A percentile compares a stretch with the other conserved stretches of the same genome.
phyloP scores from a whole-genome alignment of 2,329 filamentous ascomycete species.

The Fusarium anguioides region DNA sequence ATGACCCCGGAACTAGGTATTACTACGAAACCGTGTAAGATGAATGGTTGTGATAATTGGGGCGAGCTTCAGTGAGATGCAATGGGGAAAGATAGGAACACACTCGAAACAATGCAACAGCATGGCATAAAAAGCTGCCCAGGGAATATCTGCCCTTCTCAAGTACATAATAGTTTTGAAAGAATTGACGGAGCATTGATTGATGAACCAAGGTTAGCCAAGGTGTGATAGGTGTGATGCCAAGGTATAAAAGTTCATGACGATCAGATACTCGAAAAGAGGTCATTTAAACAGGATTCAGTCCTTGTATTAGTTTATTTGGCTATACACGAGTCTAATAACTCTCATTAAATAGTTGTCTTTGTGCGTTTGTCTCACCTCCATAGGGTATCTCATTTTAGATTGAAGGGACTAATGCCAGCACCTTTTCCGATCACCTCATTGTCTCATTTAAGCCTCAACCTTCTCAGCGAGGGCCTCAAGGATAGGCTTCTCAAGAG shows the following conservation, averaged over 20 bases:
- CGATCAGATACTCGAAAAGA: not conserved
- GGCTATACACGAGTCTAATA: constrained; percentile 4
- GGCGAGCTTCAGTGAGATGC: not conserved
- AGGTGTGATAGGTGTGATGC: not conserved
- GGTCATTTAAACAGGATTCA: not conserved
- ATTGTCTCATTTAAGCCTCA: constrained; percentile 15
- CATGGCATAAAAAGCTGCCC: not conserved
- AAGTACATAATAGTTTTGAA: not conserved
- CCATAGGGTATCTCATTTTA: constrained; percentile 37
- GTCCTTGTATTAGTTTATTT: constrained; percentile 22
- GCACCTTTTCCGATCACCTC: not conserved
- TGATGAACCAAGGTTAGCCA: not conserved
- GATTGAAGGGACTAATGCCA: constrained; percentile 11
- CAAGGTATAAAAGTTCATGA: not conserved
- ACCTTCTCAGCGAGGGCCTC: constrained; percentile 67
- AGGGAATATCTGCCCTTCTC: not conserved
- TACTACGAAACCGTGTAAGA: constrained; percentile 51
- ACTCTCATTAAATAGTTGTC: constrained; percentile 12
- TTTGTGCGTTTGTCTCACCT: not conserved
- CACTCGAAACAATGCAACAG: not conserved
- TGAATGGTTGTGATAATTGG: not conserved
- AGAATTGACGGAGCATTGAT: no score
- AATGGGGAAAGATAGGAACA: not conserved
- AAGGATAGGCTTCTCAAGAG: constrained; percentile 78
- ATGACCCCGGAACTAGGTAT: constrained; percentile 56